Conservation (phyloP, 306 rosid genomes). For the Alnus rubra region DNA sequence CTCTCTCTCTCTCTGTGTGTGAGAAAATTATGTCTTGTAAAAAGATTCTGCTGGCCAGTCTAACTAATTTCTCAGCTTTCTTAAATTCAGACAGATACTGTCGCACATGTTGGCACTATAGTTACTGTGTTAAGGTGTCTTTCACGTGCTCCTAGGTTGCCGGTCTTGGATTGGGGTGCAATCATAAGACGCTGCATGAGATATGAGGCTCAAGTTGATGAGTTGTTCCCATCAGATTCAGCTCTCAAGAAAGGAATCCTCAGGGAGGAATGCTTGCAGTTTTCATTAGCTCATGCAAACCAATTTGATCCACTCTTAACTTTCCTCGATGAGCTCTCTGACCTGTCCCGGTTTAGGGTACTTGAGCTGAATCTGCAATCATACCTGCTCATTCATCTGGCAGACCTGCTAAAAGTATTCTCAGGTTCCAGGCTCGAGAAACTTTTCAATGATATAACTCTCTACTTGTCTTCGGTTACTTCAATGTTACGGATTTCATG, state of each 20-base stretch:
- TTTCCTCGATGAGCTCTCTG: conserved; percentile 90
- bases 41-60: conserved; percentile 4
- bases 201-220: conserved; percentile 59
- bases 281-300: conserved; percentile 82
- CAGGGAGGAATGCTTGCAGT: conserved; percentile 72
- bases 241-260: conserved; percentile 52
- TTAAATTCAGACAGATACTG: conserved; percentile 50
- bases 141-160: conserved; percentile 90
- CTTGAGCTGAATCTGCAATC: conserved; percentile 76
- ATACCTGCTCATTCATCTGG: conserved; percentile 68
- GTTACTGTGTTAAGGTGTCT: conserved; percentile 73
- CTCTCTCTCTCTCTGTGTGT: not conserved
- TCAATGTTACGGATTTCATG: conserved; percentile 59
- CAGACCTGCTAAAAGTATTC: conserved; percentile 66
- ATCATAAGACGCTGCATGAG: conserved; percentile 84
- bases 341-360: conserved; percentile 69
- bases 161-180: conserved; percentile 85
- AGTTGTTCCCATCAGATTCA: conserved; percentile 36
- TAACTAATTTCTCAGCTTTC: conserved; percentile 29
- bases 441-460: conserved; percentile 58
- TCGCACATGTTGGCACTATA: conserved; percentile 39
- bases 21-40: not conserved
- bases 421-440: conserved; percentile 82
- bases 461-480: conserved; percentile 51
- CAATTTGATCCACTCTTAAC: conserved; percentile 71